phyloP scores from a whole-genome alignment of 2,329 filamentous ascomycete species.

The Hypoxylon sp. region DNA sequence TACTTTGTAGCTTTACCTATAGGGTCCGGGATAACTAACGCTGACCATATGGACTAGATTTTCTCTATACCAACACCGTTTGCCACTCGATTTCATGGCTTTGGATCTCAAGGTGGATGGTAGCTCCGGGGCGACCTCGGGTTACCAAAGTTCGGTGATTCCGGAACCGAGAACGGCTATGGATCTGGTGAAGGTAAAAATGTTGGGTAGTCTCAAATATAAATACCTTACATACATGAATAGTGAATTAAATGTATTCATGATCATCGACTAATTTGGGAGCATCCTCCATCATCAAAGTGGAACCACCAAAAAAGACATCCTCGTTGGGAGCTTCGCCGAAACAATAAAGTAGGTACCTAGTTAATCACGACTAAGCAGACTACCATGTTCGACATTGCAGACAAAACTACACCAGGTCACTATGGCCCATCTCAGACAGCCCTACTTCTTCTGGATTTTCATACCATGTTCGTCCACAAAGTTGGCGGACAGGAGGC shows the following conservation, averaged over 20 bases:
- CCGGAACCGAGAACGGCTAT: constrained; percentile 6
- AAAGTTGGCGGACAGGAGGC: constrained; percentile 3
- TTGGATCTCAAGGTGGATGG: background rate
- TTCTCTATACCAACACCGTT: background rate
- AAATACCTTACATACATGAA: background rate
- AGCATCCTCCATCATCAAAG: background rate
- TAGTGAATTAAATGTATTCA: background rate
- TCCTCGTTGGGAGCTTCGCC: background rate
- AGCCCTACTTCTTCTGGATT: constrained; percentile 19
- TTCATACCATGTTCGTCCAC: constrained; percentile 11
- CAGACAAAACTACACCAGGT: constrained; percentile 10
- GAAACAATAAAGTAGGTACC: background rate
- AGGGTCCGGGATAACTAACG: background rate
- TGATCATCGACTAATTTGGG: background rate
- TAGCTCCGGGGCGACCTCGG: background rate
- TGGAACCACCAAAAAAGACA: background rate
- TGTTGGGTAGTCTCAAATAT: background rate
- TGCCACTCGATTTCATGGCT: background rate
- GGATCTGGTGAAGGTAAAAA: background rate
- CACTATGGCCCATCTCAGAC: constrained; percentile 18
- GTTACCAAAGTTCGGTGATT: background rate
- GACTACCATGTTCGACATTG: constrained; percentile 5
- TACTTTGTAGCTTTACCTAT: background rate
- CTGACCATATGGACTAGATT: background rate
- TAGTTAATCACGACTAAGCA: background rate